phyloP scores from a whole-genome alignment of 2,329 filamentous ascomycete species.

The Dryadomyces quercus-mongolicae region DNA sequence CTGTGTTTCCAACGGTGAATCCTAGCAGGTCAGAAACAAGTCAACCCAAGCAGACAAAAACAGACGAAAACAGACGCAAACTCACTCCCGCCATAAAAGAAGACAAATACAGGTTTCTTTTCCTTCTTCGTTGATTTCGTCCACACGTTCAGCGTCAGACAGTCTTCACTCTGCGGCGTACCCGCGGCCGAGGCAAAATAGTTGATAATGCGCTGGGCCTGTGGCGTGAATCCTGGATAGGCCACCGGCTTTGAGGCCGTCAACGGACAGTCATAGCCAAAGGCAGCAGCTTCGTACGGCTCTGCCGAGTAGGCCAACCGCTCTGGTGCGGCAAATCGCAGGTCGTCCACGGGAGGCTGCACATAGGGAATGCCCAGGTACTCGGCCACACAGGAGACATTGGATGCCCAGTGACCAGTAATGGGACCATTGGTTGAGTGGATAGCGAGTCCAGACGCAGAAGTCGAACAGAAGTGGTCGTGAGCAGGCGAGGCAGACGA shows the following conservation, averaged over 20 bases:
- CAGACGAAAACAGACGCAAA: neutral
- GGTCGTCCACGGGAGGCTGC: conserved; percentile 15
- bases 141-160: conserved; percentile 27
- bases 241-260: conserved; percentile 14
- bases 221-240: conserved; percentile 18
- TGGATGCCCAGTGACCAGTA: conserved; percentile 20
- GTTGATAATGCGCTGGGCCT: conserved; percentile 16
- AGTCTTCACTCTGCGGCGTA: conserved; percentile 22
- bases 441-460: conserved; percentile 14
- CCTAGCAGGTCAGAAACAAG: conserved; percentile 10
- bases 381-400: conserved; percentile 20
- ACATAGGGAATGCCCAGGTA: conserved; percentile 24
- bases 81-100: conserved; percentile 23
- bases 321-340: conserved; percentile 17
- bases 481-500: too few species aligned
- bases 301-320: conserved; percentile 11
- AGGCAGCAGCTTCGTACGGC: conserved; percentile 14
- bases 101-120: conserved; percentile 24
- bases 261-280: conserved; percentile 17
- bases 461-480: too few species aligned
- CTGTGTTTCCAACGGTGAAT: conserved; percentile 18
- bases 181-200: conserved; percentile 14
- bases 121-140: conserved; percentile 14
- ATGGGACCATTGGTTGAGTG: conserved; percentile 21
- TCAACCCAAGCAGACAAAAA: too few species aligned